A percentile compares a stretch with the other conserved stretches of the same genome.
Conservation (phyloP, 2,329 filamentous ascomycete species). For the Cladosporium austrohemisphaericum region DNA sequence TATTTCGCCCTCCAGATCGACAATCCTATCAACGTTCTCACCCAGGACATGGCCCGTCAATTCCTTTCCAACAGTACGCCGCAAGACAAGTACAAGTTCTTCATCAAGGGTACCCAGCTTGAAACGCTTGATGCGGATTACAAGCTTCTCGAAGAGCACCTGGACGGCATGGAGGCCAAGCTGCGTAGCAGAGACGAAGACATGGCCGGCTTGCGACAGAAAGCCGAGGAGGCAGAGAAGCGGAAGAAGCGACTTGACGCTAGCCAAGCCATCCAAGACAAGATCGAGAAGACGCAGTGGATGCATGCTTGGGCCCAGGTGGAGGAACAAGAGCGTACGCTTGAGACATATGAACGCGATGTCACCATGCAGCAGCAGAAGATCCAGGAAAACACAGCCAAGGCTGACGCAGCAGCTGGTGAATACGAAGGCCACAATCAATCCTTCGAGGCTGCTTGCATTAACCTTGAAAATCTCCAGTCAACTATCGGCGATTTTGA, state of each 20-base stretch:
- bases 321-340: constrained; percentile 61
- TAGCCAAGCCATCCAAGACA: constrained; percentile 61
- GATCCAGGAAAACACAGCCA: constrained; percentile 46
- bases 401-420: constrained; percentile 43
- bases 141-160: constrained; percentile 70
- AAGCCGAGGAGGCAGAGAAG: constrained; percentile 58
- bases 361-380: constrained; percentile 40
- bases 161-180: constrained; percentile 68
- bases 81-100: constrained; percentile 90
- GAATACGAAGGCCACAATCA: constrained; percentile 44
- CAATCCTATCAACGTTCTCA: constrained; percentile 92
- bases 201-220: constrained; percentile 57
- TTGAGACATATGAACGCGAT: constrained; percentile 29
- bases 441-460: constrained; percentile 36
- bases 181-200: constrained; percentile 60
- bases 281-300: constrained; percentile 55
- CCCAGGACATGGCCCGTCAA: constrained; percentile 89
- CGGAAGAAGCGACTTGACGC: constrained; percentile 64
- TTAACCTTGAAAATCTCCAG: constrained; percentile 31
- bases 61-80: constrained; percentile 84
- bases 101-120: constrained; percentile 88
- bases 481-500: constrained; percentile 42
- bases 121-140: constrained; percentile 93
- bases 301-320: constrained; percentile 89
- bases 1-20: constrained; percentile 92